phyloP scores from a whole-genome alignment of 2,329 filamentous ascomycete species.

The Neofusicoccum cordaticola region DNA sequence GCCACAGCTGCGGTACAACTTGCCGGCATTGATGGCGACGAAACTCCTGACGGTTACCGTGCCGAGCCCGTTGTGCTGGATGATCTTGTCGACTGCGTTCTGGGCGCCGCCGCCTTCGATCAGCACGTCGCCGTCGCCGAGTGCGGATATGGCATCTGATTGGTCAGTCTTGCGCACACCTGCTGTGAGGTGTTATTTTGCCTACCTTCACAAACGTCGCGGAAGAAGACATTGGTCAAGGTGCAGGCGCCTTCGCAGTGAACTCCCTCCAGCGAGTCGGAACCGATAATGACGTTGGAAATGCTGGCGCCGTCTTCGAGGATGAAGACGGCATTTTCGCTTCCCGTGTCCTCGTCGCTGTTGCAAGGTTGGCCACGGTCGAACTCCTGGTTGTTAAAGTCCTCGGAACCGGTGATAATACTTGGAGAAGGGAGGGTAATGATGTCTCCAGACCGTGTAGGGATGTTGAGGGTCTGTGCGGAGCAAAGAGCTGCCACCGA shows the following conservation, averaged over 20 bases:
- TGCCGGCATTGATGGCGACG: slow-evolving; percentile 26
- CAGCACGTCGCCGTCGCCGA: slow-evolving; percentile 21
- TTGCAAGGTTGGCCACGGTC: slow-evolving; percentile 2
- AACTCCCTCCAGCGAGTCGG: slow-evolving; percentile 47
- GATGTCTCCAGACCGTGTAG: background rate
- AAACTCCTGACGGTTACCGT: slow-evolving; percentile 32
- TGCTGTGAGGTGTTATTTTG: background rate
- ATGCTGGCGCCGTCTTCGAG: slow-evolving; percentile 35
- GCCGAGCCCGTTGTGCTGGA: slow-evolving; percentile 33
- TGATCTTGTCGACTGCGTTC: slow-evolving; percentile 29
- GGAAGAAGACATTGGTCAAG: slow-evolving; percentile 36
- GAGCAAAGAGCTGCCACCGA: background rate
- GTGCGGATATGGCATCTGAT: slow-evolving; percentile 31
- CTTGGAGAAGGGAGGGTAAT: background rate
- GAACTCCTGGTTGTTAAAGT: background rate
- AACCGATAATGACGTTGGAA: slow-evolving; percentile 50
- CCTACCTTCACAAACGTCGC: slow-evolving; percentile 36
- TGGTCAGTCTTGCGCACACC: too few species aligned
- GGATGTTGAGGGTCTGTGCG: background rate
- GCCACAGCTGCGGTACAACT: slow-evolving; percentile 24
- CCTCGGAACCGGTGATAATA: background rate
- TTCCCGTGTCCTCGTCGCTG: background rate
- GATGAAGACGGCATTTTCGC: slow-evolving; percentile 4
- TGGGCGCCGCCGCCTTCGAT: slow-evolving; percentile 30
- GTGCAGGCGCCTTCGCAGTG: slow-evolving; percentile 52